Evolutionary conservation across 768 basidiomycete species (phyloP).

Genomic region (Suillus placidus): DNA sequence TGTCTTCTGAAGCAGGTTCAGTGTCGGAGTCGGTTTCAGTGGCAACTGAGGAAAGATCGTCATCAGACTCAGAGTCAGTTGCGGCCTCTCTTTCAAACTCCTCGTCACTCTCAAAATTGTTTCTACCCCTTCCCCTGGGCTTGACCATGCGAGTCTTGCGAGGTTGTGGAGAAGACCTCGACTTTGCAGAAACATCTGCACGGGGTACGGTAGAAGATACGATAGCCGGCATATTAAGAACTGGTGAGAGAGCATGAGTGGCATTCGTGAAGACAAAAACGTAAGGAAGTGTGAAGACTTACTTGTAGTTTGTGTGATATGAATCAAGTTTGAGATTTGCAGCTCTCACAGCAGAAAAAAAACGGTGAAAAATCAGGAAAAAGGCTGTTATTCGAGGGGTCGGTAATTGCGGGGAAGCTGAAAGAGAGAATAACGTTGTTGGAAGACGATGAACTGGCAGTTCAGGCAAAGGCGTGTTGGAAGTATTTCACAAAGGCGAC

Average conservation of each 20-base stretch:
- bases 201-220: conserved; percentile 38
- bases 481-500: conserved; percentile 29
- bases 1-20: conserved; percentile 69
- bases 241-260: conserved; percentile 13
- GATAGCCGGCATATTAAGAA: conserved; percentile 49
- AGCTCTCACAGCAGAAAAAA: conserved; percentile 30
- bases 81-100: conserved; percentile 73
- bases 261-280: conserved; percentile 20
- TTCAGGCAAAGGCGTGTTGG: conserved; percentile 26
- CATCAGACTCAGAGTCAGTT: conserved; percentile 70
- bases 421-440: conserved; percentile 12
- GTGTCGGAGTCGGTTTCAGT: conserved; percentile 72
- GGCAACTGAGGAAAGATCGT: conserved; percentile 58
- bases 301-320: conserved; percentile 39
- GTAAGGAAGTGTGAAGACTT: conserved; percentile 27
- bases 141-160: conserved; percentile 50
- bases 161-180: conserved; percentile 34
- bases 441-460: conserved; percentile 15
- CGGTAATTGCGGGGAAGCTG: conserved; percentile 23
- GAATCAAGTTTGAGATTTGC: conserved; percentile 27
- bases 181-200: conserved; percentile 29
- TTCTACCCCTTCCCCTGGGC: conserved; percentile 64
- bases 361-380: conserved; percentile 23
- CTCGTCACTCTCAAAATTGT: conserved; percentile 70
- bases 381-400: conserved; percentile 7